These are phyloP conservation scores for Spergularia azorica DNA, from an alignment of 179 eudicot genomes.

Conservation along the genomic window DNA sequence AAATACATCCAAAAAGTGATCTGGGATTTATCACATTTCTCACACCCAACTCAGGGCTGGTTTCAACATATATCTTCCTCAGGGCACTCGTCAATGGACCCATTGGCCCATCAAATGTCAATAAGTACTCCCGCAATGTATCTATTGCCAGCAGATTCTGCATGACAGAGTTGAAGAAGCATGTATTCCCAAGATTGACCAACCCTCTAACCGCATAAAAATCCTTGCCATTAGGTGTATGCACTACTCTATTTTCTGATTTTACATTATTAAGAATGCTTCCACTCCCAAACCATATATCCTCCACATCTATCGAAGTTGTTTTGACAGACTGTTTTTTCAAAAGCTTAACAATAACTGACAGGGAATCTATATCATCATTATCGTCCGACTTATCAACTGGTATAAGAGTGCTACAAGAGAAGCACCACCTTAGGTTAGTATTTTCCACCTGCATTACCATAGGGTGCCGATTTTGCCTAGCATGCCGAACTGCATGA, in stretches of 20 bases:
- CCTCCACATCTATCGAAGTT: slow-evolving; percentile 62
- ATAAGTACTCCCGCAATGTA: slow-evolving; percentile 52
- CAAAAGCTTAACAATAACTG: slow-evolving; percentile 55
- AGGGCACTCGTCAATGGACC: slow-evolving; percentile 77
- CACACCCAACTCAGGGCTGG: slow-evolving; percentile 39
- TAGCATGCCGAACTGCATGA: slow-evolving; percentile 81
- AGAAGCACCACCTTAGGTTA: slow-evolving; percentile 81
- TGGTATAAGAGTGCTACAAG: slow-evolving; percentile 58
- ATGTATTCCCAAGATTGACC: slow-evolving; percentile 88
- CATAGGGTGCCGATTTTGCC: slow-evolving; percentile 61
- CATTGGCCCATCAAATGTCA: slow-evolving; percentile 49
- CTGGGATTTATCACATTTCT: slow-evolving; percentile 65
- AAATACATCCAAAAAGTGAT: slow-evolving; percentile 69
- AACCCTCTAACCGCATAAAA: slow-evolving; percentile 69
- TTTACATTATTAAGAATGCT: slow-evolving; percentile 50
- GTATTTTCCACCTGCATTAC: slow-evolving; percentile 70
- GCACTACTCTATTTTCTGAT: slow-evolving; percentile 32
- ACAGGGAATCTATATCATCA: slow-evolving; percentile 51
- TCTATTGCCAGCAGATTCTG: slow-evolving; percentile 82
- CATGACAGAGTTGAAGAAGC: slow-evolving; percentile 87
- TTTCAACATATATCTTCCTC: slow-evolving; percentile 63
- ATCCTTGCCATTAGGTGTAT: slow-evolving; percentile 32
- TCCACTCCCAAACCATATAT: slow-evolving; percentile 82
- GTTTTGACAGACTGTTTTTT: slow-evolving; percentile 50
- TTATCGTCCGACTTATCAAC: slow-evolving; percentile 44